A percentile compares a stretch with the other conserved stretches of the same genome.
phyloP scores from a whole-genome alignment of 345 rosid species.

The Cardamine occulta region DNA sequence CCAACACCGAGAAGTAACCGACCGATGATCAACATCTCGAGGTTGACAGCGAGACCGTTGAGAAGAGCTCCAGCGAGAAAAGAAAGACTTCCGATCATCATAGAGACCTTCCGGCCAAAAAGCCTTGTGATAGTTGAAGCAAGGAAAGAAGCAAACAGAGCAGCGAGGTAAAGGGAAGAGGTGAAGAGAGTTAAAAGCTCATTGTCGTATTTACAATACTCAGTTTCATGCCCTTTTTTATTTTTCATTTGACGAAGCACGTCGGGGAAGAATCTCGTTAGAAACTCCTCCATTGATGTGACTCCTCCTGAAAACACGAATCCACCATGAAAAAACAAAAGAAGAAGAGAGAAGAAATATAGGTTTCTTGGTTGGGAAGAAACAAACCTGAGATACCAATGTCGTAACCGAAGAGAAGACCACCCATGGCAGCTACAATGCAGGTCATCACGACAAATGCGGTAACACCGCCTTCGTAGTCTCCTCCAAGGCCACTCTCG shows the following conservation, averaged over 20 bases:
- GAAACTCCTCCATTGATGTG: slow-evolving; percentile 55
- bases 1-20: slow-evolving; percentile 54
- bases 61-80: slow-evolving; percentile 51
- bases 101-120: slow-evolving; percentile 49
- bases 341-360: not conserved
- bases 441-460: slow-evolving; percentile 35
- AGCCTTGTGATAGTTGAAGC: slow-evolving; percentile 33
- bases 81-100: slow-evolving; percentile 44
- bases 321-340: not conserved
- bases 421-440: slow-evolving; percentile 48
- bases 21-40: slow-evolving; percentile 55
- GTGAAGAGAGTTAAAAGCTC: slow-evolving; percentile 52
- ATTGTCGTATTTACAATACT: slow-evolving; percentile 51
- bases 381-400: slow-evolving; percentile 55
- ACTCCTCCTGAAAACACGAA: slow-evolving; percentile 47
- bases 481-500: slow-evolving; percentile 3
- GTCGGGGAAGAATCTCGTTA: slow-evolving; percentile 48
- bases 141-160: slow-evolving; percentile 44
- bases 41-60: slow-evolving; percentile 46
- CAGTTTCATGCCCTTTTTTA: slow-evolving; percentile 29
- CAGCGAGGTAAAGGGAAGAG: slow-evolving; percentile 54
- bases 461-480: slow-evolving; percentile 14
- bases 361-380: slow-evolving; percentile 3
- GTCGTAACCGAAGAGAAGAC: slow-evolving; percentile 55
- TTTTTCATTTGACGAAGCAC: slow-evolving; percentile 30